Evolutionary conservation across 805 yeast species (phyloP).

Genomic region (Wickerhamiella brachini): DNA sequence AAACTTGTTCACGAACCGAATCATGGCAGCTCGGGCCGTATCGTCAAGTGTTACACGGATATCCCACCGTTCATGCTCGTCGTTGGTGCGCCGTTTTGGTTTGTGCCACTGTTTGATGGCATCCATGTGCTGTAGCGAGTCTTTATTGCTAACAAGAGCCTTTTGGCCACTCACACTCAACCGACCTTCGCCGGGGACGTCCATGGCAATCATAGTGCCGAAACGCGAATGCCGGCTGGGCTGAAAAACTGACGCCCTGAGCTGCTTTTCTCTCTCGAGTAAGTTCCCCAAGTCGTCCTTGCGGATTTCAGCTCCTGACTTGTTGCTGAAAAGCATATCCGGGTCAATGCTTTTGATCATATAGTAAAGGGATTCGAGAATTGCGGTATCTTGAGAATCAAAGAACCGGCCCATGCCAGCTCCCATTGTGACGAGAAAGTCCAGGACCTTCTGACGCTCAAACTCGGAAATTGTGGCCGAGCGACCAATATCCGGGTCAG

Average conservation of each 20-base stretch:
- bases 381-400: conserved; percentile 45
- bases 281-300: conserved; percentile 28
- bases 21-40: conserved; percentile 23
- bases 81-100: conserved; percentile 14
- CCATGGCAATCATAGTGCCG: conserved; percentile 71
- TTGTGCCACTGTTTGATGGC: conserved; percentile 51
- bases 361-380: conserved; percentile 57
- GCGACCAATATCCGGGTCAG: conserved; percentile 53
- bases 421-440: conserved; percentile 55
- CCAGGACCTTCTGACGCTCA: conserved; percentile 57
- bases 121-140: conserved; percentile 54
- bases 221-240: conserved; percentile 76
- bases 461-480: conserved; percentile 44
- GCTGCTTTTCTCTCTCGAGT: conserved; percentile 44
- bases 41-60: conserved; percentile 14
- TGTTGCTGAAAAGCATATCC: conserved; percentile 19
- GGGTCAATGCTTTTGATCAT: conserved; percentile 44
- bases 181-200: conserved; percentile 43
- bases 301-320: conserved; percentile 7
- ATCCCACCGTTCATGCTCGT: conserved; percentile 18
- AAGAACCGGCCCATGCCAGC: conserved; percentile 52
- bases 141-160: conserved; percentile 36
- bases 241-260: conserved; percentile 34
- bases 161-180: conserved; percentile 63
- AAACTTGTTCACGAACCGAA: conserved; percentile 41